Conservation (phyloP, 805 yeast species). For the Ogataea ramenticola region DNA sequence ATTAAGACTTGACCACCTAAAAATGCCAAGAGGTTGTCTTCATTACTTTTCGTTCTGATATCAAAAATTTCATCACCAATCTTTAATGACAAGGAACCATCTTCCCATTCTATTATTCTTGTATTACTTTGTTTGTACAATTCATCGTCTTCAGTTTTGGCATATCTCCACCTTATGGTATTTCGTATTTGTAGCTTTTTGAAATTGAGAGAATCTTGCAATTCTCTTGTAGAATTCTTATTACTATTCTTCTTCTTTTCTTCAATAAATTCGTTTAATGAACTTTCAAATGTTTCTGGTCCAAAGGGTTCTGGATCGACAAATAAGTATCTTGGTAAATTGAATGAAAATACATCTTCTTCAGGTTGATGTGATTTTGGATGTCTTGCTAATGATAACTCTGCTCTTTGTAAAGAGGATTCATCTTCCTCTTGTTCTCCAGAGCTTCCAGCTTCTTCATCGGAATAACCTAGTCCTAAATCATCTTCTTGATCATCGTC, state of each 20-base stretch:
- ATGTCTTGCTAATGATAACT: conserved; percentile 43
- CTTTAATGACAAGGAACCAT: conserved; percentile 80
- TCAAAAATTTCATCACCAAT: conserved; percentile 87
- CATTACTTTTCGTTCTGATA: conserved; percentile 53
- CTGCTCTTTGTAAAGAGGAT: conserved; percentile 24
- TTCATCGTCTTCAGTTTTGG: conserved; percentile 61
- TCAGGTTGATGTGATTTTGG: conserved; percentile 34
- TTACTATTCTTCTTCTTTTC: conserved; percentile 25
- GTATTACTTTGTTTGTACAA: conserved; percentile 84
- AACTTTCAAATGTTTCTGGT: conserved; percentile 42
- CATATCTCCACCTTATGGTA: conserved; percentile 92
- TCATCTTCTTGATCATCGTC: conserved; percentile 24
- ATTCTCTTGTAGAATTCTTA: conserved; percentile 36
- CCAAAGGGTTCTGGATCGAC: conserved; percentile 87
- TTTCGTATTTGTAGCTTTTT: conserved; percentile 34
- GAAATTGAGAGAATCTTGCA: conserved; percentile 40
- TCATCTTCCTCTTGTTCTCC: conserved; percentile 29
- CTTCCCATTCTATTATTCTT: conserved; percentile 89
- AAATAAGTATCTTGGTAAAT: conserved; percentile 75
- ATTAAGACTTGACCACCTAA: conserved; percentile 66
- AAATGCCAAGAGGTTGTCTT: conserved; percentile 68
- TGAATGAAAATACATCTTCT: conserved; percentile 35
- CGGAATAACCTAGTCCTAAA: conserved; percentile 18
- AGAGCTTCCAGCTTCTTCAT: conserved; percentile 30
- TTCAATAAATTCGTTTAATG: conserved; percentile 40